phyloP scores from a whole-genome alignment of 306 rosid species.

The Cercis canadensis region DNA sequence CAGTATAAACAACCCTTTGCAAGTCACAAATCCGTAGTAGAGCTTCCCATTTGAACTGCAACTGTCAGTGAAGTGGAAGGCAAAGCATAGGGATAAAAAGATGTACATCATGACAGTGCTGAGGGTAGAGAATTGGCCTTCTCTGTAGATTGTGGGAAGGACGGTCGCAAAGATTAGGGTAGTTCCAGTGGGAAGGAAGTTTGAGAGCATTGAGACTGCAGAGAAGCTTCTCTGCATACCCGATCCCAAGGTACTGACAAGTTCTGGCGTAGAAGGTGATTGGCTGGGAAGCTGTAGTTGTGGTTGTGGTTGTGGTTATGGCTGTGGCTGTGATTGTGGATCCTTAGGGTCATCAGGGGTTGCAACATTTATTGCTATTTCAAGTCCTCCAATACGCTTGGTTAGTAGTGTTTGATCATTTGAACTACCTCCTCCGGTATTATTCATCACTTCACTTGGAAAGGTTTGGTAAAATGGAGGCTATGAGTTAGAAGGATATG shows the following conservation, averaged over 20 bases:
- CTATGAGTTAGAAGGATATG: too few relatives aligned
- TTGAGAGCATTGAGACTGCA: not conserved
- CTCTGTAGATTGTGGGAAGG: not conserved
- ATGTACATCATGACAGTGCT: not conserved
- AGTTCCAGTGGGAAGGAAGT: not conserved
- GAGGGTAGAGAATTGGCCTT: not conserved
- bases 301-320: too few relatives aligned
- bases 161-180: not conserved
- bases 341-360: too few relatives aligned
- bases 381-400: not conserved
- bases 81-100: not conserved
- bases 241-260: not conserved
- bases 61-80: conserved; percentile 11
- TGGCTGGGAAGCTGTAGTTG: not conserved
- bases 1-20: not conserved
- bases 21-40: not conserved
- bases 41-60: too few relatives aligned
- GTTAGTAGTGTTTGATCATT: too few relatives aligned
- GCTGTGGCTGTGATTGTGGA: too few relatives aligned
- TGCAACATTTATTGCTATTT: not conserved
- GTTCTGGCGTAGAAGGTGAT: not conserved
- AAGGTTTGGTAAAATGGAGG: too few relatives aligned
- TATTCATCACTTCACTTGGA: too few relatives aligned
- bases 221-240: not conserved
- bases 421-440: too few relatives aligned